phyloP scores from a whole-genome alignment of 441 rosid species.

The Erodium chrysanthum region DNA sequence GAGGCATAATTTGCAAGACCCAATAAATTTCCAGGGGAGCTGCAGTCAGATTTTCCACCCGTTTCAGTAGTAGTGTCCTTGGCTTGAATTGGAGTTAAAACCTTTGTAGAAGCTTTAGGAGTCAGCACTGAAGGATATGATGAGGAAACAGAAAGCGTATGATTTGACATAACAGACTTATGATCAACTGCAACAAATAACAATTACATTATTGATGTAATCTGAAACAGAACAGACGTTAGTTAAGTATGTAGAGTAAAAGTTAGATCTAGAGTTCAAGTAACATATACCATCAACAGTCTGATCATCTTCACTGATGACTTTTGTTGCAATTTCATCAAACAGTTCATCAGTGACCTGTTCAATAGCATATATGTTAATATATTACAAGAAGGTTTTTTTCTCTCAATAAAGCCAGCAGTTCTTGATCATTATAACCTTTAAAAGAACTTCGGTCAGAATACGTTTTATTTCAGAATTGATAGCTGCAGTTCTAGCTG shows the following conservation, averaged over 20 bases:
- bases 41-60: constrained; percentile 44
- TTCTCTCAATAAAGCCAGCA: constrained; percentile 8
- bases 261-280: constrained; percentile 11
- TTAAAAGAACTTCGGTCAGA: constrained; percentile 87
- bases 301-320: constrained; percentile 64
- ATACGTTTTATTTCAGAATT: constrained; percentile 91
- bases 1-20: constrained; percentile 93
- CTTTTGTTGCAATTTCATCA: constrained; percentile 87
- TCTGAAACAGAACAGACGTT: constrained; percentile 1
- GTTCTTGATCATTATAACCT: constrained; percentile 40
- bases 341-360: constrained; percentile 91
- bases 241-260: constrained; percentile 7
- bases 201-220: constrained; percentile 3
- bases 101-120: constrained; percentile 41
- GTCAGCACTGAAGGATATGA: constrained; percentile 25
- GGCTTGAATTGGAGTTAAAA: constrained; percentile 36
- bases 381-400: too few relatives aligned
- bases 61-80: constrained; percentile 31
- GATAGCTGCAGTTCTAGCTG: constrained; percentile 56
- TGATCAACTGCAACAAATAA: constrained; percentile 32
- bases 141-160: constrained; percentile 26
- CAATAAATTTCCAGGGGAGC: constrained; percentile 56
- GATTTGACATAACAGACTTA: constrained; percentile 26
- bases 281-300: constrained; percentile 43
- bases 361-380: constrained; percentile 24